Evolutionary conservation across 2,329 filamentous ascomycete species (phyloP).

Genomic region (Arachnomyces sp.): DNA sequence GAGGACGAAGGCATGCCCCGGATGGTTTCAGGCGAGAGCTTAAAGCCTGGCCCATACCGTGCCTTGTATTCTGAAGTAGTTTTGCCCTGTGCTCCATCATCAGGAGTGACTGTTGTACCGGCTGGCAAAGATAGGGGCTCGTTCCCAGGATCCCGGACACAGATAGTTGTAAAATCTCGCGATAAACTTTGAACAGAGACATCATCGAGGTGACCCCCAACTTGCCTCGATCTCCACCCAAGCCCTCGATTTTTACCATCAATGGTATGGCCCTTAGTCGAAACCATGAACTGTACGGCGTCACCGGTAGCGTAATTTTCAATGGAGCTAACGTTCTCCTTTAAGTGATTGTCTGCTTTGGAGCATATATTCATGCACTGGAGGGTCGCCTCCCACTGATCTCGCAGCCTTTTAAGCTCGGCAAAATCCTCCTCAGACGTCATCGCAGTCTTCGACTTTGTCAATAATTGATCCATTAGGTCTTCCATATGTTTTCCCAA

Average conservation of each 20-base stretch:
- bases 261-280: slow-evolving; percentile 26
- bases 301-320: slow-evolving; percentile 31
- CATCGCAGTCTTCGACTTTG: slow-evolving; percentile 22
- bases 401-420: slow-evolving; percentile 27
- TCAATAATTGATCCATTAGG: slow-evolving; percentile 24
- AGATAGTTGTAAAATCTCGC: slow-evolving; percentile 21
- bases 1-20: too few species aligned
- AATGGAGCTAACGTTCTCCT: slow-evolving; percentile 26
- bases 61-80: too few species aligned
- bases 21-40: too few species aligned
- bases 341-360: slow-evolving; percentile 21
- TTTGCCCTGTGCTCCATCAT: too few species aligned
- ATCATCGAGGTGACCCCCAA: slow-evolving; percentile 27
- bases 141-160: slow-evolving; percentile 12
- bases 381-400: slow-evolving; percentile 30
- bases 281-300: slow-evolving; percentile 32
- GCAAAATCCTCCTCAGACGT: slow-evolving; percentile 22
- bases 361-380: slow-evolving; percentile 29
- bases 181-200: slow-evolving; percentile 25
- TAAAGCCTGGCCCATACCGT: too few species aligned
- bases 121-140: slow-evolving; percentile 9
- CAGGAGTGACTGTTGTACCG: slow-evolving; percentile 6
- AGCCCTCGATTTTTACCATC: slow-evolving; percentile 26
- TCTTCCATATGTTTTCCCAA: slow-evolving; percentile 26
- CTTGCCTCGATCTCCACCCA: slow-evolving; percentile 27